Evolutionary conservation across 768 basidiomycete genomes (phyloP).

Genomic region (Thelephora aurantiotincta): DNA sequence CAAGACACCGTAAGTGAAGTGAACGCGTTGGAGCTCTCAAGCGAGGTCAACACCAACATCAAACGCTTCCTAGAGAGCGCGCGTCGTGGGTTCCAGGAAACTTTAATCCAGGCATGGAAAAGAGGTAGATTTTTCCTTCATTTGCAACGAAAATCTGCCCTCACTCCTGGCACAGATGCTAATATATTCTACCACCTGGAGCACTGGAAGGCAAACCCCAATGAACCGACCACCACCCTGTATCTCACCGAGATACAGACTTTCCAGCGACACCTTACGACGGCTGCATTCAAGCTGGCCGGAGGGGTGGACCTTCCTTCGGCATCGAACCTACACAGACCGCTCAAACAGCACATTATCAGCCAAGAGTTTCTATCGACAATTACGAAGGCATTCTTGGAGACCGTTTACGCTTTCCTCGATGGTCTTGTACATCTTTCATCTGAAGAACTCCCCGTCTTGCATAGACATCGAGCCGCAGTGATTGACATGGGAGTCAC

Average conservation of each 20-base stretch:
- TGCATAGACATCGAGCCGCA: constrained; percentile 21
- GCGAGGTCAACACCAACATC: constrained; percentile 54
- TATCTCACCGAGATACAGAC: constrained; percentile 67
- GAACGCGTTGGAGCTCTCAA: constrained; percentile 62
- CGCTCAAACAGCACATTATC: constrained; percentile 45
- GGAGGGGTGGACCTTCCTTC: constrained; percentile 51
- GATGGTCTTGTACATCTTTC: constrained; percentile 78
- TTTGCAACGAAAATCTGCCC: not conserved
- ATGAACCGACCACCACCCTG: constrained; percentile 51
- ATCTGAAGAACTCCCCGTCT: constrained; percentile 47
- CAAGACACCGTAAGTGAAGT: constrained; percentile 80
- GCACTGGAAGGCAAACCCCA: constrained; percentile 59
- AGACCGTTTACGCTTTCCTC: constrained; percentile 71
- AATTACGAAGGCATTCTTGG: constrained; percentile 76
- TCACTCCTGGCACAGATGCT: constrained; percentile 42
- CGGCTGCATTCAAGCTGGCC: constrained; percentile 66
- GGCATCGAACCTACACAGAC: constrained; percentile 31
- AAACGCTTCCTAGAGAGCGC: constrained; percentile 67
- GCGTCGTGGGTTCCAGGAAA: constrained; percentile 81
- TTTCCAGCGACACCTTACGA: constrained; percentile 70
- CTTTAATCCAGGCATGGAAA: constrained; percentile 67
- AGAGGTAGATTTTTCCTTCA: constrained; percentile 40
- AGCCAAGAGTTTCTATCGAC: constrained; percentile 52
- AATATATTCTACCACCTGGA: constrained; percentile 74
- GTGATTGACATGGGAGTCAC: constrained; percentile 18